Evolutionary conservation across 2,329 filamentous ascomycete species (phyloP).

Genomic region (Clarireedia homoeocarpa): DNA sequence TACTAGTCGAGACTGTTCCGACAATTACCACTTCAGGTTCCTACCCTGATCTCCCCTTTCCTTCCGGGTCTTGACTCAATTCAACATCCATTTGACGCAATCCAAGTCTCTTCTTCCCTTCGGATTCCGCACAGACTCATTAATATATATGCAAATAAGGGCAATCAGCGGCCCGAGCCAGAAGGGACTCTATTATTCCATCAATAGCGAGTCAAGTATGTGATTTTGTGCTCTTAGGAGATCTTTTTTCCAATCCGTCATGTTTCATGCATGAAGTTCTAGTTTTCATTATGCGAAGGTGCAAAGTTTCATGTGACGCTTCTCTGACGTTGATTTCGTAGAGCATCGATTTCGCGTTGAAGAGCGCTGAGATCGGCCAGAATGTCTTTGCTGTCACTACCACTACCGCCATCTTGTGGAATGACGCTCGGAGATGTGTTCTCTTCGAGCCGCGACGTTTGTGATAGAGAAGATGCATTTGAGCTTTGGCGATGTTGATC

Average conservation of each 20-base stretch:
- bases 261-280: background rate
- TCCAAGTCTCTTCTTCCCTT: too few relatives aligned
- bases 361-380: slow-evolving; percentile 64
- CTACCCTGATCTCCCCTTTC: too few relatives aligned
- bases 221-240: background rate
- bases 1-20: too few relatives aligned
- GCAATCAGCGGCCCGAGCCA: too few relatives aligned
- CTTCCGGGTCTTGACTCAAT: too few relatives aligned
- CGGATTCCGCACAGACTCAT: too few relatives aligned
- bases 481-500: slow-evolving; percentile 19
- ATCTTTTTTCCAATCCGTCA: background rate
- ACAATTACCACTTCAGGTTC: too few relatives aligned
- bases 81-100: too few relatives aligned
- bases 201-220: too few relatives aligned
- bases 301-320: slow-evolving; percentile 3
- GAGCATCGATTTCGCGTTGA: slow-evolving; percentile 67
- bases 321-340: slow-evolving; percentile 35
- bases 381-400: slow-evolving; percentile 46
- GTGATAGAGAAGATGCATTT: slow-evolving; percentile 17
- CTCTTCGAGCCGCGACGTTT: slow-evolving; percentile 22
- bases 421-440: slow-evolving; percentile 13
- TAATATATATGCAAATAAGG: too few relatives aligned
- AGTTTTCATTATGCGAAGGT: background rate
- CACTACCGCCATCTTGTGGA: slow-evolving; percentile 21
- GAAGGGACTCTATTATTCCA: too few relatives aligned